Percentiles rank a stretch among this genome's conserved stretches.
Evolutionary conservation across 2,329 filamentous ascomycete species (phyloP).

Genomic region (Trichoderma atroviride): DNA sequence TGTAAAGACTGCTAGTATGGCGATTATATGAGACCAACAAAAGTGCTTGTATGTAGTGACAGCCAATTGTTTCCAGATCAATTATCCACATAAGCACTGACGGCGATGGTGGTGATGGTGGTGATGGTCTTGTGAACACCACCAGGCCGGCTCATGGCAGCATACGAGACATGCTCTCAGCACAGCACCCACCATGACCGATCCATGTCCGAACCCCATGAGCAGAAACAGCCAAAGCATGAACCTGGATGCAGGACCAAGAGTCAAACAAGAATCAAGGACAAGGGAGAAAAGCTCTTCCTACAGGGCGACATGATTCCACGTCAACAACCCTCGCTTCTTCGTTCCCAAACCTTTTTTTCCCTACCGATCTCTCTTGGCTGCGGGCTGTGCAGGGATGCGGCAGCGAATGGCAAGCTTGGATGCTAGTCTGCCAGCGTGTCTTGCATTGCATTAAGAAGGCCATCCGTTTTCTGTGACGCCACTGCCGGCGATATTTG

Average conservation of each 20-base stretch:
- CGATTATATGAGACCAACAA: background rate
- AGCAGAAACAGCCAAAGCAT: background rate
- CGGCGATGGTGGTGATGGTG: no score
- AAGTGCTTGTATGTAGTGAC: background rate
- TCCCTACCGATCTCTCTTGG: conserved; percentile 22
- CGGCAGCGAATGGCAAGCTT: conserved; percentile 18
- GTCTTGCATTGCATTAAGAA: conserved; percentile 36
- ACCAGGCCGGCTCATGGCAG: background rate
- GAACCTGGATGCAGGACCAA: background rate
- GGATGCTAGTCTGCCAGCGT: conserved; percentile 33
- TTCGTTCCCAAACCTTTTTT: background rate
- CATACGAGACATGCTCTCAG: background rate
- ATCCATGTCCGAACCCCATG: conserved; percentile 3
- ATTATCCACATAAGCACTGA: background rate
- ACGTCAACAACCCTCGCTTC: conserved; percentile 17
- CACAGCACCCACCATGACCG: background rate
- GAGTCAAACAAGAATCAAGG: background rate
- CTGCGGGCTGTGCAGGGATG: conserved; percentile 23
- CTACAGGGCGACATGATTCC: conserved; percentile 15
- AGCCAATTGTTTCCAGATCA: background rate
- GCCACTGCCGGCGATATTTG: background rate
- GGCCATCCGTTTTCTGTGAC: background rate
- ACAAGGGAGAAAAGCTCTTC: background rate
- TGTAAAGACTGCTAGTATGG: background rate
- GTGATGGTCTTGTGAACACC: conserved; percentile 8